A percentile compares a stretch with the other conserved stretches of the same genome.
phyloP scores from a whole-genome alignment of 495 filamentous ascomycete species.

The Xylaria grammica region DNA sequence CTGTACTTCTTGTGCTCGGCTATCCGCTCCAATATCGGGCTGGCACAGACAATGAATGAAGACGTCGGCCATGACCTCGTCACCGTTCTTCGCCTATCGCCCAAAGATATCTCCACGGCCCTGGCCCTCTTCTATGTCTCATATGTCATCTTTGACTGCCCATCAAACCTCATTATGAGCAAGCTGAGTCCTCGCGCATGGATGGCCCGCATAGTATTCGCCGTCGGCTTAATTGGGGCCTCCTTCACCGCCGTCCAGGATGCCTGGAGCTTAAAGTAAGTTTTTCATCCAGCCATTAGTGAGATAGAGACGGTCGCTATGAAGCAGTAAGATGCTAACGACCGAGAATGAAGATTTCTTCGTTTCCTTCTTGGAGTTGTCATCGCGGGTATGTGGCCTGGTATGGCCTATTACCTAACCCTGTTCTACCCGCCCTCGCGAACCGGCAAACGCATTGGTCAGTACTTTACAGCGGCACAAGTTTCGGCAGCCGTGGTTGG shows the following conservation, averaged over 20 bases:
- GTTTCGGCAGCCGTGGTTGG: constrained; percentile 90
- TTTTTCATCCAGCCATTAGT: too few species aligned
- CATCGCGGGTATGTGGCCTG: constrained; percentile 93
- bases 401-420: constrained; percentile 92
- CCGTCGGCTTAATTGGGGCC: constrained; percentile 80
- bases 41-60: constrained; percentile 89
- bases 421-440: constrained; percentile 88
- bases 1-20: constrained; percentile 92
- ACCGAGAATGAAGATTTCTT: constrained; percentile 60
- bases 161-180: constrained; percentile 90
- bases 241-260: constrained; percentile 81
- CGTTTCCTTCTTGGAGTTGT: constrained; percentile 87
- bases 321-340: neutral
- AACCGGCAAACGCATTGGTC: constrained; percentile 85
- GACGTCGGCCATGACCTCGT: constrained; percentile 69
- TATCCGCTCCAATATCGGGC: constrained; percentile 86
- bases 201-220: constrained; percentile 92
- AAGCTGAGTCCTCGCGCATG: constrained; percentile 82
- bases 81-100: constrained; percentile 66
- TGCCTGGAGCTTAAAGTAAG: constrained; percentile 85
- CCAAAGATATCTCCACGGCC: constrained; percentile 78
- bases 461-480: constrained; percentile 88
- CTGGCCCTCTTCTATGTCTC: constrained; percentile 89
- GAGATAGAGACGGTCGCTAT: neutral
- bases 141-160: constrained; percentile 88